These are phyloP conservation scores for Botrytis porri DNA, from an alignment of 2,329 filamentous ascomycete genomes.

Conservation along the genomic window DNA sequence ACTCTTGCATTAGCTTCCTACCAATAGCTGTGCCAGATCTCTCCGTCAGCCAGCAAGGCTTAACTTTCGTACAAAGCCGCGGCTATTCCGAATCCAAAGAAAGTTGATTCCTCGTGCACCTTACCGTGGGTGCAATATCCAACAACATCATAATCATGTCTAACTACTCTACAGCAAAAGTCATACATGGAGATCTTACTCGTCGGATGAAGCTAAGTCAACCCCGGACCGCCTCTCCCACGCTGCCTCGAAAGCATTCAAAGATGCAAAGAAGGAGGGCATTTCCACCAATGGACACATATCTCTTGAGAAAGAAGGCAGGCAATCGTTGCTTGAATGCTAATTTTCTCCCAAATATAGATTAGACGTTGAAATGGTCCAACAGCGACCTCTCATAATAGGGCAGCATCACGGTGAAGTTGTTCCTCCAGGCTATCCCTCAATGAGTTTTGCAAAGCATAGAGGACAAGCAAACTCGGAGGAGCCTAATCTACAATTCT, in stretches of 20 bases:
- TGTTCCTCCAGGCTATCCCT: background rate
- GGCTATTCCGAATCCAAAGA: background rate
- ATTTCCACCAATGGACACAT: background rate
- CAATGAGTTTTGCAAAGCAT: background rate
- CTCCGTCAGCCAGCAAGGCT: background rate
- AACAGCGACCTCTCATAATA: background rate
- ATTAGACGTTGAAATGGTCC: background rate
- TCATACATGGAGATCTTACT: background rate
- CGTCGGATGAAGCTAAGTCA: background rate
- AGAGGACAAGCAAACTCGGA: background rate
- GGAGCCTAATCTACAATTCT: background rate
- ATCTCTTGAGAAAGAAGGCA: background rate
- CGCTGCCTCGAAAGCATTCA: too few relatives aligned
- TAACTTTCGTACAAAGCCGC: background rate
- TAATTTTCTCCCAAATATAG: too few relatives aligned
- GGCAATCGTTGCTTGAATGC: too few relatives aligned
- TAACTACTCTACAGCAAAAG: too few relatives aligned
- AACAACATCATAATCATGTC: background rate
- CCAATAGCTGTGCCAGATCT: background rate
- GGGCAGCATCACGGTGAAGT: background rate
- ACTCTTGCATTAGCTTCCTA: background rate
- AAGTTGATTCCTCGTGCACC: background rate
- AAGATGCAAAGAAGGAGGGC: background rate
- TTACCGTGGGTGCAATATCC: background rate
- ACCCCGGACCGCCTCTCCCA: background rate